Evolutionary conservation across 2,329 filamentous ascomycete genomes (phyloP).

Genomic region (Lachnellula suecica): DNA sequence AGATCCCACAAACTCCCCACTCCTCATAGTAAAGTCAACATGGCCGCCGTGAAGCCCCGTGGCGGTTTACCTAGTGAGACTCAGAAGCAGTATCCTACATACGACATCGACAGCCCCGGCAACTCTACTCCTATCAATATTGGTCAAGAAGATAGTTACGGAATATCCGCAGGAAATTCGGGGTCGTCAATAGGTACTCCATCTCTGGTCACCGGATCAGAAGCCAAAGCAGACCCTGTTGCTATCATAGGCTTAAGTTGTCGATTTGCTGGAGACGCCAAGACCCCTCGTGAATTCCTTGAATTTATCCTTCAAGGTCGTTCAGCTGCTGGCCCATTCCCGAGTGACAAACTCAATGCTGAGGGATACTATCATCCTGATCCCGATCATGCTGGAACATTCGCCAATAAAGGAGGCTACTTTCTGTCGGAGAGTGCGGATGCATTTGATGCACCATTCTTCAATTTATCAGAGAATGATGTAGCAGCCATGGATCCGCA

Average conservation of each 20-base stretch:
- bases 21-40: no score
- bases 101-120: no score
- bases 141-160: not conserved
- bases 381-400: not conserved
- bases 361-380: not conserved
- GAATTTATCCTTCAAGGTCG: not conserved
- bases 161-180: not conserved
- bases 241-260: not conserved
- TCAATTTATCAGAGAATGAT: constrained; percentile 8
- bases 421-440: constrained; percentile 11
- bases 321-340: not conserved
- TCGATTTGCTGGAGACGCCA: not conserved
- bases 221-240: not conserved
- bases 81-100: no score
- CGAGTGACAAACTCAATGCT: not conserved
- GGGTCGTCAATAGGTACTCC: not conserved
- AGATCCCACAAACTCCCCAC: no score
- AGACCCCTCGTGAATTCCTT: not conserved
- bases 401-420: constrained; percentile 29
- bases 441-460: constrained; percentile 15
- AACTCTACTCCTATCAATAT: no score
- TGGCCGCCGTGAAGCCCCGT: no score
- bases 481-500: constrained; percentile 42
- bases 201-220: not conserved
- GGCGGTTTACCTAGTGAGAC: no score